Percentiles rank a stretch among this genome's conserved stretches.
phyloP scores from a whole-genome alignment of 148 eudicot genomes.

The Pouteria glomerata region DNA sequence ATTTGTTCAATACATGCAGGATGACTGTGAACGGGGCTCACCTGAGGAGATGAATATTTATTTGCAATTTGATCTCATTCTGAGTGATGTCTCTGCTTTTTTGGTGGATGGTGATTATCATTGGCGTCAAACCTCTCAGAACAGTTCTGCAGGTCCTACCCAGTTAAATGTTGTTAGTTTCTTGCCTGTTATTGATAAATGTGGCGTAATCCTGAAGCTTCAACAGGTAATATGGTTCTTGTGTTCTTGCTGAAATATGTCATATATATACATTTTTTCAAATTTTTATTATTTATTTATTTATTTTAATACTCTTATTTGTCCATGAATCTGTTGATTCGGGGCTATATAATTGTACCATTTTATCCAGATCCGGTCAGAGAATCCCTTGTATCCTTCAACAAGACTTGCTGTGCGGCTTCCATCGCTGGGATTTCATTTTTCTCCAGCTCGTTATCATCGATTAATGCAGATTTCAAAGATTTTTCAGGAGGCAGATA shows the following conservation, averaged over 20 bases:
- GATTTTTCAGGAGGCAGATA: slow-evolving; percentile 54
- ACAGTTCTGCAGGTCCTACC: slow-evolving; percentile 33
- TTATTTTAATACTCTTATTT: too few relatives aligned
- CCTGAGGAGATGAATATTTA: slow-evolving; percentile 59
- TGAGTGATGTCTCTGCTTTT: slow-evolving; percentile 92
- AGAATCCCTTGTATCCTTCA: slow-evolving; percentile 71
- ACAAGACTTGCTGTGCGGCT: slow-evolving; percentile 84
- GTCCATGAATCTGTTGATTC: background rate
- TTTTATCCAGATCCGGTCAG: slow-evolving; percentile 59
- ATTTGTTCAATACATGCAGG: slow-evolving; percentile 41
- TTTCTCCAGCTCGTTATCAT: slow-evolving; percentile 98
- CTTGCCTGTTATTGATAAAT: slow-evolving; percentile 89
- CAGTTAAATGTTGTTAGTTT: slow-evolving; percentile 34
- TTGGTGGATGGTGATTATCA: slow-evolving; percentile 84
- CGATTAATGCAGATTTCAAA: slow-evolving; percentile 84
- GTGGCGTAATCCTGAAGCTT: slow-evolving; percentile 80
- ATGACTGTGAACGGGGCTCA: slow-evolving; percentile 44
- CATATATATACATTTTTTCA: background rate
- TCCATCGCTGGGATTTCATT: slow-evolving; percentile 84
- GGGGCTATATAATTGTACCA: background rate
- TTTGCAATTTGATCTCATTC: slow-evolving; percentile 82
- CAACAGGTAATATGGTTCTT: slow-evolving; percentile 61
- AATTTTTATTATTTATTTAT: background rate
- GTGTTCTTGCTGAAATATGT: background rate
- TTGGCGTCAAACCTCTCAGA: slow-evolving; percentile 54